These are phyloP conservation scores for Sporothrix curviconia DNA, from an alignment of 2,329 filamentous ascomycete genomes.

Conservation along the genomic window DNA sequence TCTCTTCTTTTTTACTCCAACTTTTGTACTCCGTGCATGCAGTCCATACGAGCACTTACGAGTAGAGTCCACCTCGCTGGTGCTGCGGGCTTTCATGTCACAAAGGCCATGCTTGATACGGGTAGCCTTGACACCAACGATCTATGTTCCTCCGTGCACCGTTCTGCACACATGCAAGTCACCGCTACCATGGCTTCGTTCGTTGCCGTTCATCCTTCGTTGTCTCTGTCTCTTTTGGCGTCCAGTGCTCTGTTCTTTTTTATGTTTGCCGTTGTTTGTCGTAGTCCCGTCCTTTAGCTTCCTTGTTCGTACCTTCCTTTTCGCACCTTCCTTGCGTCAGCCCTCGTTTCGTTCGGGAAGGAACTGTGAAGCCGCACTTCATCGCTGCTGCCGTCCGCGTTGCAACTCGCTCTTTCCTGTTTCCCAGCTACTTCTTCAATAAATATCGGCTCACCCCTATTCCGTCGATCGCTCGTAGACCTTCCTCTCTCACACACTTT, in stretches of 20 bases:
- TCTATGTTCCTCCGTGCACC: not conserved
- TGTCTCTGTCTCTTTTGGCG: too few species aligned
- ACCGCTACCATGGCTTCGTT: not conserved
- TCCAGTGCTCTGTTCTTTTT: not conserved
- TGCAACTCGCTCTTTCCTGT: not conserved
- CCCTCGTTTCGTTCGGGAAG: not conserved
- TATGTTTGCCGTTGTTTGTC: not conserved
- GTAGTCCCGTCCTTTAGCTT: not conserved
- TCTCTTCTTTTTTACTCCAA: not conserved
- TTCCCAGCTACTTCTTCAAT: not conserved
- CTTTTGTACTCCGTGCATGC: too few species aligned
- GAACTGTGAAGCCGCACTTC: not conserved
- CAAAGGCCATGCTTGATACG: not conserved
- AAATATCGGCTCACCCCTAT: too few species aligned
- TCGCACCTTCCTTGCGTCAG: not conserved
- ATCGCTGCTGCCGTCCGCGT: not conserved
- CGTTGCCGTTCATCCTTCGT: not conserved
- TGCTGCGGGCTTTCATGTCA: not conserved
- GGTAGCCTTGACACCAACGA: not conserved
- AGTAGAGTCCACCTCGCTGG: too few species aligned
- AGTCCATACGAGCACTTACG: too few species aligned
- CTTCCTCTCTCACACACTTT: not conserved
- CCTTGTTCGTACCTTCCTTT: not conserved
- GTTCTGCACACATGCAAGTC: not conserved
- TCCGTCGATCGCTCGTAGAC: not conserved